Conservation (phyloP, 2,329 filamentous ascomycete species). For the Dryadomyces quercus-mongolicae region DNA sequence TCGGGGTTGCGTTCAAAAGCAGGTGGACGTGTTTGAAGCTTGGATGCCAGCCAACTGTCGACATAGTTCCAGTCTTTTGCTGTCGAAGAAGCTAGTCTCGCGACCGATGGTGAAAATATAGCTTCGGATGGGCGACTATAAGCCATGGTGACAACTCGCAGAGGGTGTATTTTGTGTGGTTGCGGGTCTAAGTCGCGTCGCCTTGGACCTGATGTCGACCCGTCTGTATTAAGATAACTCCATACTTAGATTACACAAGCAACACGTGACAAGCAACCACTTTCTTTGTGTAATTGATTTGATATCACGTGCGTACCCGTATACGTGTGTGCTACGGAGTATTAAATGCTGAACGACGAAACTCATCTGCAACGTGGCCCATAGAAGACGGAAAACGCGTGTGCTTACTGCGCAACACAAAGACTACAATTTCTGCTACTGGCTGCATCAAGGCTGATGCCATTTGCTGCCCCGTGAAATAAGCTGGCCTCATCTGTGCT, state of each 20-base stretch:
- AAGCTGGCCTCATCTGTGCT: neutral
- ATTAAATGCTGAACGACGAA: neutral
- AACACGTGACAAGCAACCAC: no score
- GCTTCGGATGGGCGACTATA: constrained; percentile 30
- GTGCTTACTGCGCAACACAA: no score
- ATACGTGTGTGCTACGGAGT: neutral
- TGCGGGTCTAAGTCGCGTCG: neutral
- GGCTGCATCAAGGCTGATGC: neutral
- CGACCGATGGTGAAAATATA: constrained; percentile 56
- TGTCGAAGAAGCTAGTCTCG: constrained; percentile 64
- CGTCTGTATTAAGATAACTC: no score
- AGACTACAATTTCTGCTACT: neutral
- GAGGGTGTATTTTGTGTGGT: neutral
- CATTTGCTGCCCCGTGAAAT: neutral
- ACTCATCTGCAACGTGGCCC: neutral
- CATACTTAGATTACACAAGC: neutral
- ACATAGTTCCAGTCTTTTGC: constrained; percentile 88
- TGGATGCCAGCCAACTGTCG: constrained; percentile 67
- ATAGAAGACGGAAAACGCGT: neutral
- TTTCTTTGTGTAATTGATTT: neutral
- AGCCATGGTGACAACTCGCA: constrained; percentile 19
- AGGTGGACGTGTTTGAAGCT: constrained; percentile 49
- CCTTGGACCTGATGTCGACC: no score
- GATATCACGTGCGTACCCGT: neutral
- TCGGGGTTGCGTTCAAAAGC: constrained; percentile 73